These are phyloP conservation scores for Proliferodiscus dingleyae DNA, from an alignment of 2,329 filamentous ascomycete species.

Conservation along the genomic window DNA sequence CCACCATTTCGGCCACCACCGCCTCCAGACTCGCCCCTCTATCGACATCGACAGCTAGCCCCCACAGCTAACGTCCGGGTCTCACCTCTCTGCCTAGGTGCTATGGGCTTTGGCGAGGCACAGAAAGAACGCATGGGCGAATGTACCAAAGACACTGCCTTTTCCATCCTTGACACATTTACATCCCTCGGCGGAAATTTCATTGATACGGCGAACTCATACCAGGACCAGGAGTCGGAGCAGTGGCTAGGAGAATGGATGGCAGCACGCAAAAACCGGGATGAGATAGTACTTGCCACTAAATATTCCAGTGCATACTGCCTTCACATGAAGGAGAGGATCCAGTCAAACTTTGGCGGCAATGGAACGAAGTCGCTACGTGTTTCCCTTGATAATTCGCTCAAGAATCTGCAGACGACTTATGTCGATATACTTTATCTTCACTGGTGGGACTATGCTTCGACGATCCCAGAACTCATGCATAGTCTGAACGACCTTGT, in stretches of 20 bases:
- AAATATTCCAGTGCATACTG: conserved; percentile 55
- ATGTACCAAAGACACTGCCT: conserved; percentile 45
- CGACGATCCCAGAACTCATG: conserved; percentile 63
- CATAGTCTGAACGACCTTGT: conserved; percentile 60
- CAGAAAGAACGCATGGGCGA: conserved; percentile 33
- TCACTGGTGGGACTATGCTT: conserved; percentile 66
- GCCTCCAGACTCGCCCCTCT: conserved; percentile 4
- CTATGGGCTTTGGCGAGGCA: conserved; percentile 41
- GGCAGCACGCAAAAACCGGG: conserved; percentile 54
- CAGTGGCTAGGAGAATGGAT: conserved; percentile 65
- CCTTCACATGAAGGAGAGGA: conserved; percentile 32
- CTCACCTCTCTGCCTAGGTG: conserved; percentile 28
- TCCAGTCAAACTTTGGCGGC: conserved; percentile 38
- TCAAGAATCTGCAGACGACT: conserved; percentile 53
- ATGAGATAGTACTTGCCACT: conserved; percentile 56
- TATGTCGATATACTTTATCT: conserved; percentile 66
- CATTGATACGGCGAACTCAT: conserved; percentile 58
- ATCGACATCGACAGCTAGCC: conserved; percentile 24
- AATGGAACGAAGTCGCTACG: conserved; percentile 36
- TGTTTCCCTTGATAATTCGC: conserved; percentile 33
- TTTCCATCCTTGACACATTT: conserved; percentile 52
- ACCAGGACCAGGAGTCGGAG: conserved; percentile 55
- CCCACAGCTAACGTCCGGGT: conserved; percentile 26
- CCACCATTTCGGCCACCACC: too few species aligned
- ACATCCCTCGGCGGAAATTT: conserved; percentile 57